Conservation (phyloP, 1,284 basidiomycete species). For the Coniophora puteana region DNA sequence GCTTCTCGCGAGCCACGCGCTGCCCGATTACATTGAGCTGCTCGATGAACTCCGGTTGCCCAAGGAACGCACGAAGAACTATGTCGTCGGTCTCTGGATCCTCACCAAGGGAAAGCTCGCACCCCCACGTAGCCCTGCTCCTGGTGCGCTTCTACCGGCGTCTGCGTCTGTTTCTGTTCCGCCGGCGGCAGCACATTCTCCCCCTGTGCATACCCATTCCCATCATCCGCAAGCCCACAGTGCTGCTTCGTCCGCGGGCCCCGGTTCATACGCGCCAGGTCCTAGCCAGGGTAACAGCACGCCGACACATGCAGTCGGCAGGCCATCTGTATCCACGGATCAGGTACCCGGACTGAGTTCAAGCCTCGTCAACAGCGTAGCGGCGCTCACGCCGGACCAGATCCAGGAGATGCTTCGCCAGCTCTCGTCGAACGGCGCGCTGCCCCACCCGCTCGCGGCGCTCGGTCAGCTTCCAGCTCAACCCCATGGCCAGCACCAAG, state of each 20-base stretch:
- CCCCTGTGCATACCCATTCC: no score
- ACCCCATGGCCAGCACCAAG: constrained; percentile 19
- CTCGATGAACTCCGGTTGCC: constrained; percentile 79
- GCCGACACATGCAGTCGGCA: no score
- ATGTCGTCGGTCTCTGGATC: constrained; percentile 82
- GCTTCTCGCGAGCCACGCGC: constrained; percentile 58
- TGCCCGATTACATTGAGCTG: constrained; percentile 85
- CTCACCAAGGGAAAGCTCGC: constrained; percentile 70
- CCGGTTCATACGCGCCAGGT: no score
- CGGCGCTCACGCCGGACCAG: constrained; percentile 58
- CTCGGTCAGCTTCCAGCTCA: constrained; percentile 4
- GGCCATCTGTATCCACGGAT: constrained; percentile 43
- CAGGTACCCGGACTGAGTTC: no score
- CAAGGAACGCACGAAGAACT: constrained; percentile 53
- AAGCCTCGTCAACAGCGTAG: no score
- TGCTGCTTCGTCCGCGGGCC: no score
- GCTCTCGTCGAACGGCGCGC: constrained; percentile 26
- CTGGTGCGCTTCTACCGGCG: no score
- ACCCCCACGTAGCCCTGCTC: constrained; percentile 24
- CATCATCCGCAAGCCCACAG: no score
- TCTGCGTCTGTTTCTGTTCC: constrained; percentile 3
- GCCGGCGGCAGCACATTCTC: constrained; percentile 16
- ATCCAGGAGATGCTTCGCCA: constrained; percentile 53
- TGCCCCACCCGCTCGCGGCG: constrained; percentile 3
- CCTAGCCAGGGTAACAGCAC: no score